phyloP scores from a whole-genome alignment of 106 monocot species.

The Dioscorea zingiberensis region DNA sequence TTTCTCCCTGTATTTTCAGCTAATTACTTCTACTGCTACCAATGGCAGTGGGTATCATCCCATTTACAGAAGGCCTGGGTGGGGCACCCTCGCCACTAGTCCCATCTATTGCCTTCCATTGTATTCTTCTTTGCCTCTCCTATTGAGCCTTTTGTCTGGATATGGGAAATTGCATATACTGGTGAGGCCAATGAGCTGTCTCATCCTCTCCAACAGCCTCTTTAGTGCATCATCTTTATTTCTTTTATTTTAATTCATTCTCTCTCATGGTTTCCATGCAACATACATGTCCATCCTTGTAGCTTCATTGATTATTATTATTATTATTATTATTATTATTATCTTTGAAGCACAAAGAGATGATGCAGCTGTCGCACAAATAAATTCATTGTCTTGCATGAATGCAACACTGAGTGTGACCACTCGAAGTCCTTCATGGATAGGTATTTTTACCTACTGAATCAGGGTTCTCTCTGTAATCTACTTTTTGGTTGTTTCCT shows the following conservation, averaged over 20 bases:
- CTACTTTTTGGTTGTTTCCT: background rate
- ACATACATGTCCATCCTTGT: constrained; percentile 16
- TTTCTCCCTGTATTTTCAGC: background rate
- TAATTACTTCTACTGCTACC: too few species aligned
- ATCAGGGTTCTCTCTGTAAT: constrained; percentile 14
- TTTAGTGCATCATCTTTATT: constrained; percentile 24
- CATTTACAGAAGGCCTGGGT: background rate
- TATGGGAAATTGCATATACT: constrained; percentile 3
- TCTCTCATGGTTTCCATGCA: constrained; percentile 10
- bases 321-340: background rate
- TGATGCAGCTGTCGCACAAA: constrained; percentile 29
- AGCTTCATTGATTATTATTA: background rate
- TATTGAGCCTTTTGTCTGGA: background rate
- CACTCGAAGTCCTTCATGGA: constrained; percentile 14
- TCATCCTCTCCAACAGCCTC: constrained; percentile 11
- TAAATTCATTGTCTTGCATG: constrained; percentile 38
- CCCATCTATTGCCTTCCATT: background rate
- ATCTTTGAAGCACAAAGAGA: background rate
- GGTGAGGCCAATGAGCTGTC: constrained; percentile 22
- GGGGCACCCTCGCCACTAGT: background rate
- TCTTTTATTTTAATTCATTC: background rate
- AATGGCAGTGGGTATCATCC: background rate
- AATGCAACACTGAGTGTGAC: constrained; percentile 41
- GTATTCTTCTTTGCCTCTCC: constrained; percentile 9
- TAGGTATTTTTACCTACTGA: constrained; percentile 1